Evolutionary conservation across 331 rosid genomes (phyloP).

Genomic region (Rosa hybrid): DNA sequence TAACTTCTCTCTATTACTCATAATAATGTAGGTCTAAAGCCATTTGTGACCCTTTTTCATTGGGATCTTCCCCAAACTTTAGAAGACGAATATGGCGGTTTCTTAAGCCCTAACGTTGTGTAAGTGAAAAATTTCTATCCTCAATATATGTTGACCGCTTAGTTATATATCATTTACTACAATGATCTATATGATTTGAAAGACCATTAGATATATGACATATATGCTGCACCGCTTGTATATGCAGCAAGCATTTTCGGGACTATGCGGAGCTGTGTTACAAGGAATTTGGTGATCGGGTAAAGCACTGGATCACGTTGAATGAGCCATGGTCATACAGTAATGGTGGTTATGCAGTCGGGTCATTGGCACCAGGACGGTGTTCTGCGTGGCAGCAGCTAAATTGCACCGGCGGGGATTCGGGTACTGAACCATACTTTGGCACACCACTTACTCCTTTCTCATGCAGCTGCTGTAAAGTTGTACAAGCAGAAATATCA

Average conservation of each 20-base stretch:
- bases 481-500: constrained; percentile 46
- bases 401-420: constrained; percentile 56
- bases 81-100: constrained; percentile 62
- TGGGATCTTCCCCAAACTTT: constrained; percentile 88
- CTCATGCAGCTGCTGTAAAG: constrained; percentile 61
- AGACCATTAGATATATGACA: background rate
- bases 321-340: constrained; percentile 48
- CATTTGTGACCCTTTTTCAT: constrained; percentile 63
- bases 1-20: background rate
- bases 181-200: background rate
- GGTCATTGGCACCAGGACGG: constrained; percentile 41
- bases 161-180: background rate
- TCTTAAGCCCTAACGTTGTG: constrained; percentile 46
- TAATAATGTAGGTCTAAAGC: constrained; percentile 44
- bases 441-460: constrained; percentile 53
- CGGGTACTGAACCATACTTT: constrained; percentile 58
- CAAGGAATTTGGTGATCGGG: constrained; percentile 60
- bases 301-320: constrained; percentile 64
- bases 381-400: constrained; percentile 50
- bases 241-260: constrained; percentile 33
- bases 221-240: background rate
- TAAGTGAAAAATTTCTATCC: constrained; percentile 7
- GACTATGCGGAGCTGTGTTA: constrained; percentile 59
- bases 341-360: constrained; percentile 29
- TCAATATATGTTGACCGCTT: background rate